Evolutionary conservation across 1,284 basidiomycete genomes (phyloP).

Genomic region (Uromyces viciae-fabae): DNA sequence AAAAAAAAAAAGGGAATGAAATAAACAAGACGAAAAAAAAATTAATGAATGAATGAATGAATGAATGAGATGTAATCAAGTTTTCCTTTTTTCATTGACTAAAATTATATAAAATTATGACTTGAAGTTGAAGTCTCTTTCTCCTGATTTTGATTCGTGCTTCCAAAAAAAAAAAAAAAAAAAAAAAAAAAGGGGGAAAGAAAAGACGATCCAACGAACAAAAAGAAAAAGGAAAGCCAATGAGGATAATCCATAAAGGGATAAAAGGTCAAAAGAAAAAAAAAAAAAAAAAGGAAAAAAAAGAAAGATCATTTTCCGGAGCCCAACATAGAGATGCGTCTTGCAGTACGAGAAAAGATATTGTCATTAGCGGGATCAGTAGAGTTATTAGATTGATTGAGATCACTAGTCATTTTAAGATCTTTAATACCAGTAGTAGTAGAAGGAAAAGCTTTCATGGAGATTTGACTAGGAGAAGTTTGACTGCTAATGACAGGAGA

Average conservation of each 20-base stretch:
- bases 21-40: neutral
- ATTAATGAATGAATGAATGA: neutral
- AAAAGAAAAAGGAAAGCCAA: slow-evolving; percentile 1
- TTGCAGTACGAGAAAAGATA: slow-evolving; percentile 23
- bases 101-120: too few species aligned
- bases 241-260: neutral
- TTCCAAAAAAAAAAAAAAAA: neutral
- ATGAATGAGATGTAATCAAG: neutral
- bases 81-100: too few species aligned
- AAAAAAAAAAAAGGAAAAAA: neutral
- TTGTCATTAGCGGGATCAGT: slow-evolving; percentile 3
- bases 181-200: neutral
- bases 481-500: neutral
- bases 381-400: neutral
- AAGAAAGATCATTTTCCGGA: neutral
- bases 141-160: too few species aligned
- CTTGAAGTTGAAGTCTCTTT: too few species aligned
- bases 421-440: slow-evolving; percentile 15
- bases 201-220: neutral
- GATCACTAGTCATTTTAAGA: slow-evolving; percentile 26
- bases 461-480: neutral
- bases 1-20: neutral
- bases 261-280: too few species aligned
- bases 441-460: neutral
- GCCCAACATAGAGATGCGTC: slow-evolving; percentile 38